Base-by-base conservation (phyloP, 352 stramenopile genomes). In the Phytopythium mirpurense region DNA sequence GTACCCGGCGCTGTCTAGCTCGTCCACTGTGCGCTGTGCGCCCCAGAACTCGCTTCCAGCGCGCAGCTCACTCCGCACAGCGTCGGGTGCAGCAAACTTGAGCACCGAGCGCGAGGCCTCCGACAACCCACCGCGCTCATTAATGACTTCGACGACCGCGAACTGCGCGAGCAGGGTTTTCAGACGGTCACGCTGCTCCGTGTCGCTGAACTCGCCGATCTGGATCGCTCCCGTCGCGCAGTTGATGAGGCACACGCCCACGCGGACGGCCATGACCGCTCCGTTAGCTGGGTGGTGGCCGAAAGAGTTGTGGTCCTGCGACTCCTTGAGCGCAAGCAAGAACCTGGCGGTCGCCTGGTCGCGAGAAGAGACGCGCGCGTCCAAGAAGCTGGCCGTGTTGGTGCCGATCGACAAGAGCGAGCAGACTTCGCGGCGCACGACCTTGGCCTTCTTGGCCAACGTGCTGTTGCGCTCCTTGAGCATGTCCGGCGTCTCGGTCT, bases 401-500 rank as follows among this genome's bases (percentile, higher is more conserved):
- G 96, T 99, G 15, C 97, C 97, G 10, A 89, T 77, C 6, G 90
- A 97, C n/a, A 99, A 63, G 19, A 99, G 70, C 36, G 79, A 94
- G 59, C 96, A 99, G 34, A 99, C 87, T 69, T 99, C 97, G 46
- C 97, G 83, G 37, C 74, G 72, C 32, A 98, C 92, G 43, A 96
- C 86, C 60, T 97, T 96, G 36, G 69, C 71, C 58, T 95, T 95
- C 40, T 74, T 85, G 12, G 65, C 56, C 10, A 72, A 73, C 18
- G 62, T 75, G 18, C 67, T 78, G 56, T 99, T 99, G 10, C 96
- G 85, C 38, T 90, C 70, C 64, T 98, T 98, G 43, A 99, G 69
- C 81, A 93, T 92, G 19, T 99, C 96, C 9, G 97, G 97, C 0
- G 97, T 99, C 79, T 99, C 98, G 0, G 97, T 99, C 71, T 99